Evolutionary conservation across 164 flowering plant genomes (phyloP).

Genomic region (Malania oleifera): DNA sequence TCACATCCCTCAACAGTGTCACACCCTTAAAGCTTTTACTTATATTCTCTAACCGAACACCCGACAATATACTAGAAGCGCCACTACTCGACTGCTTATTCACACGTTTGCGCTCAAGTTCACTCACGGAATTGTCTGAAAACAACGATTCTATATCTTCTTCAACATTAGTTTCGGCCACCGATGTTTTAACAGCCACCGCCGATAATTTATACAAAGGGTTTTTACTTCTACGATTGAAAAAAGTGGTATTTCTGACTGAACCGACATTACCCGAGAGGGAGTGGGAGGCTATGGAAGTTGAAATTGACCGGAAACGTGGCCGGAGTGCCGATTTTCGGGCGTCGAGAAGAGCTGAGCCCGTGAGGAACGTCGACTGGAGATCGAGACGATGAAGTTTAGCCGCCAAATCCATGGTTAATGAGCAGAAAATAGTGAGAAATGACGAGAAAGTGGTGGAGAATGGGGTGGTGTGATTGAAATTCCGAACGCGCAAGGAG

Average conservation of each 20-base stretch:
- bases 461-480: neutral
- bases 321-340: slow-evolving; percentile 24
- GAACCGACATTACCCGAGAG: slow-evolving; percentile 3
- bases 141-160: slow-evolving; percentile 70
- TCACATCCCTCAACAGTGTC: slow-evolving; percentile 77
- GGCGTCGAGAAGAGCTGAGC: slow-evolving; percentile 27
- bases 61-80: slow-evolving; percentile 79
- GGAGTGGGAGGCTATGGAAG: slow-evolving; percentile 14
- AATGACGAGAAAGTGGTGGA: neutral
- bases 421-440: neutral
- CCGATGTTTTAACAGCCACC: slow-evolving; percentile 45
- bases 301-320: slow-evolving; percentile 17
- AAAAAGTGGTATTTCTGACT: slow-evolving; percentile 11
- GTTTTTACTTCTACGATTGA: slow-evolving; percentile 15
- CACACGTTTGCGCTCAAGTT: slow-evolving; percentile 19
- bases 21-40: slow-evolving; percentile 79
- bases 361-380: slow-evolving; percentile 45
- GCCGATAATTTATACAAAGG: slow-evolving; percentile 31
- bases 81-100: slow-evolving; percentile 42
- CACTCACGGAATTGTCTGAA: slow-evolving; percentile 27
- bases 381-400: slow-evolving; percentile 45
- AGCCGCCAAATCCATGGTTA: slow-evolving; percentile 43
- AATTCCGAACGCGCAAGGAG: no score
- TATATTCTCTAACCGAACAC: slow-evolving; percentile 81
- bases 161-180: slow-evolving; percentile 18